Evolutionary conservation across 495 filamentous ascomycete species (phyloP).

Genomic region (Tuber magnatum): DNA sequence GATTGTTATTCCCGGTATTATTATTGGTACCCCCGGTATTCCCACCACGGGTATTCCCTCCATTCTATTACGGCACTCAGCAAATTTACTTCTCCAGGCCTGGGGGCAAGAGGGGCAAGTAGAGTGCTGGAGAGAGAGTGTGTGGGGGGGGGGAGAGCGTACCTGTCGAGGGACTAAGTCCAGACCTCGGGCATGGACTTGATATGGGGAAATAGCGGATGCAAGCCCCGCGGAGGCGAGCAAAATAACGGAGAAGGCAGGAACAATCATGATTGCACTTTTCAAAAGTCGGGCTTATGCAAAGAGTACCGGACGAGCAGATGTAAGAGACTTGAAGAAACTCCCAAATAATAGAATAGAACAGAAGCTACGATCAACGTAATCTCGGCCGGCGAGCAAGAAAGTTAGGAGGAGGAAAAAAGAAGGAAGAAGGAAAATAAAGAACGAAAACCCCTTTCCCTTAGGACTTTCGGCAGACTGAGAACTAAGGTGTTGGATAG

Average conservation of each 20-base stretch:
- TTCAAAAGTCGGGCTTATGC: slow-evolving; percentile 9
- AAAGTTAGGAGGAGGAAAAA: slow-evolving; percentile 17
- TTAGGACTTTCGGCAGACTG: slow-evolving; percentile 22
- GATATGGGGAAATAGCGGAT: slow-evolving; percentile 29
- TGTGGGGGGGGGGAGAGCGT: background rate
- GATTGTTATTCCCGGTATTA: slow-evolving; percentile 1
- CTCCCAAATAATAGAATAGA: slow-evolving; percentile 16
- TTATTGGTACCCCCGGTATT: slow-evolving; percentile 13
- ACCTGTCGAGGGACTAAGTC: slow-evolving; percentile 33
- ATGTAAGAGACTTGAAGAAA: slow-evolving; percentile 16
- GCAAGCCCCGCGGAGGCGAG: slow-evolving; percentile 29
- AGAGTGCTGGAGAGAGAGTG: background rate
- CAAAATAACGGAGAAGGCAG: slow-evolving; percentile 31
- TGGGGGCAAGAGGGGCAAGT: background rate
- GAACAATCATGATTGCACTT: slow-evolving; percentile 29
- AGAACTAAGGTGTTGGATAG: slow-evolving; percentile 25
- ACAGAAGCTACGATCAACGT: slow-evolving; percentile 39
- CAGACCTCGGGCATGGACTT: slow-evolving; percentile 10
- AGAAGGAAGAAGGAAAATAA: slow-evolving; percentile 27
- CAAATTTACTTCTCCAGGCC: background rate
- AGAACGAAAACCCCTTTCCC: slow-evolving; percentile 36
- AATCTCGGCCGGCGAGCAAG: slow-evolving; percentile 40
- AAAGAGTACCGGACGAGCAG: slow-evolving; percentile 4
- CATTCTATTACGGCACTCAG: slow-evolving; percentile 2
- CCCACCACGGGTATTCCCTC: slow-evolving; percentile 15